Evolutionary conservation across 441 rosid genomes (phyloP).

Genomic region (Oxalis stricta): DNA sequence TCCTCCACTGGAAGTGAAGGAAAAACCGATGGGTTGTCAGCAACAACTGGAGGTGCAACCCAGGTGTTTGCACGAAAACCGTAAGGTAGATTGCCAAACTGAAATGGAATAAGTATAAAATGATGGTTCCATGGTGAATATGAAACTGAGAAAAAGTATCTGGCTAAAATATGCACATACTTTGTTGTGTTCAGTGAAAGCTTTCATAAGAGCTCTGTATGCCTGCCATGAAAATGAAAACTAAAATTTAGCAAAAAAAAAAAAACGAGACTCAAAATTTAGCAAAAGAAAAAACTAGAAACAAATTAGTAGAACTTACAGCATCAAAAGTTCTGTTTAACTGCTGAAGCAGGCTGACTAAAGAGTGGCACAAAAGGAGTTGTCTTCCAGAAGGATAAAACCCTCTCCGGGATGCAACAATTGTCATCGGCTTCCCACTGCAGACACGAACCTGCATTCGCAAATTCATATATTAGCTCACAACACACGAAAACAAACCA

Average conservation of each 20-base stretch:
- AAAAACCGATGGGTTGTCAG: conserved; percentile 46
- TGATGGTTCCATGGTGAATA: conserved; percentile 4
- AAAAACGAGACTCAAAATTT: background rate
- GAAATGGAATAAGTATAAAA: conserved; percentile 8
- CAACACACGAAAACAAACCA: too few relatives aligned
- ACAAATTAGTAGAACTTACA: conserved; percentile 24
- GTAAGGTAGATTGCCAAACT: conserved; percentile 81
- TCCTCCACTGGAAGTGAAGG: conserved; percentile 64
- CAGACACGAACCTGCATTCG: conserved; percentile 45
- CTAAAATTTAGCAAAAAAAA: background rate
- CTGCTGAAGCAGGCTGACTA: conserved; percentile 55
- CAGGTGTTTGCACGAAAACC: conserved; percentile 75
- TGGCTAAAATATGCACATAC: conserved; percentile 18
- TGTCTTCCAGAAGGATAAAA: conserved; percentile 61
- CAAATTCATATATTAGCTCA: background rate
- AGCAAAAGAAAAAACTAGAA: background rate
- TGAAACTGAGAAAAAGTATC: conserved; percentile 5
- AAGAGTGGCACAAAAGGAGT: conserved; percentile 40
- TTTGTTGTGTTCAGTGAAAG: conserved; percentile 65
- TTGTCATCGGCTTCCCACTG: conserved; percentile 61
- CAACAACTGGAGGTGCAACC: conserved; percentile 69
- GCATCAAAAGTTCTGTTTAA: conserved; percentile 55
- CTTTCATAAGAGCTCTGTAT: conserved; percentile 60
- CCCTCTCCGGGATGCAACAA: conserved; percentile 49
- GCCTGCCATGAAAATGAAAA: conserved; percentile 34